Evolutionary conservation across 1,284 basidiomycete species (phyloP).

Genomic region (Pisolithus thermaeus): DNA sequence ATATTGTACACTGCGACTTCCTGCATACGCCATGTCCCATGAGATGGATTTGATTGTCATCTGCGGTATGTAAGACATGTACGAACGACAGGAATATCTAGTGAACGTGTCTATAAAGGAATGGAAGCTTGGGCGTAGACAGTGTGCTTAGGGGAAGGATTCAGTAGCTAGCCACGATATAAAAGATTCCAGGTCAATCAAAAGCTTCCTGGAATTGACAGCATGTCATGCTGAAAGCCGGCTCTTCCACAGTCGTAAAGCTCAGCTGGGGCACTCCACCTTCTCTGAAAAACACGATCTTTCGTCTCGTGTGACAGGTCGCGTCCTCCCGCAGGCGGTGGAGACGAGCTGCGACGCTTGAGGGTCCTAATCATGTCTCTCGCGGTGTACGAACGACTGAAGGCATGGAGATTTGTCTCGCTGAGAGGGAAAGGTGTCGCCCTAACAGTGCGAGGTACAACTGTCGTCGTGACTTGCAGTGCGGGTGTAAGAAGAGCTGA

Average conservation of each 20-base stretch:
- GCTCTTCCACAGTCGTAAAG: constrained; percentile 33
- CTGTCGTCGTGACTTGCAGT: constrained; percentile 44
- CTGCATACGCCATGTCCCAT: too few relatives aligned
- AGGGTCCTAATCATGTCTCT: constrained; percentile 62
- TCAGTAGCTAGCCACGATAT: background rate
- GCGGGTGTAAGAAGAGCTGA: constrained; percentile 33
- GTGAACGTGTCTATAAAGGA: background rate
- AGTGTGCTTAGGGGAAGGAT: background rate
- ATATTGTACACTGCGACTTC: background rate
- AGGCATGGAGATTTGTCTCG: constrained; percentile 45
- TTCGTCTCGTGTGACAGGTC: background rate
- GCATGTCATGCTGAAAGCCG: constrained; percentile 37
- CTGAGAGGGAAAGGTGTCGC: constrained; percentile 44
- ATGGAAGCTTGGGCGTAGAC: background rate
- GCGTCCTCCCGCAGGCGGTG: constrained; percentile 13
- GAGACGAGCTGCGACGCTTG: constrained; percentile 44
- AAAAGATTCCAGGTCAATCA: constrained; percentile 9
- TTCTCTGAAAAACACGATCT: constrained; percentile 9
- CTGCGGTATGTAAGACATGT: background rate
- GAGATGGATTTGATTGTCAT: background rate
- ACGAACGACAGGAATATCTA: background rate
- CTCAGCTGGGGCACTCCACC: constrained; percentile 45
- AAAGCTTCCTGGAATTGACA: constrained; percentile 5
- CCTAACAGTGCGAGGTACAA: constrained; percentile 42
- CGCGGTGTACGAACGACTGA: constrained; percentile 48